A percentile compares a stretch with the other conserved stretches of the same genome.
phyloP scores from a whole-genome alignment of 805 yeast genomes.

The Candida khao-thaluensis region DNA sequence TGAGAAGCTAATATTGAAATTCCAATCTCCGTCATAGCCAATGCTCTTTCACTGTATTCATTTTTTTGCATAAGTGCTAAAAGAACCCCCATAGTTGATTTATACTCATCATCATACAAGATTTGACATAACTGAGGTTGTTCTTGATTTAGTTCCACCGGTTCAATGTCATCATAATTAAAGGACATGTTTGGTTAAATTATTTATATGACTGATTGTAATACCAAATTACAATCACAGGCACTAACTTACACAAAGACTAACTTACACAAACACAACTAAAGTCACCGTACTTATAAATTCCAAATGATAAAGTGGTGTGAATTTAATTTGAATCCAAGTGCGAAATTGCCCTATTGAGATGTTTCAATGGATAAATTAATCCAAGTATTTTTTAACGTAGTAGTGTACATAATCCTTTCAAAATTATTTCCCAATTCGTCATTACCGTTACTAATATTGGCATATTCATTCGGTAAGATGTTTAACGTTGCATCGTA shows the following conservation, averaged over 20 bases:
- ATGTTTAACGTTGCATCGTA: constrained; percentile 3
- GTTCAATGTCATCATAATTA: constrained; percentile 44
- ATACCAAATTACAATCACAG: too few relatives aligned
- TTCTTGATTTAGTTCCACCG: constrained; percentile 42
- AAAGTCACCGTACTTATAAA: too few relatives aligned
- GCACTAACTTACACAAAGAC: too few relatives aligned
- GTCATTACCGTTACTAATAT: constrained; percentile 6
- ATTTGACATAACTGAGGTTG: constrained; percentile 58
- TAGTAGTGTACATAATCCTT: constrained; percentile 3
- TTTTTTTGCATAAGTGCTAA: constrained; percentile 55
- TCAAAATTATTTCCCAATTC: constrained; percentile 4
- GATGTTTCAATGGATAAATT: constrained; percentile 4
- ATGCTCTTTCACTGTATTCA: constrained; percentile 71
- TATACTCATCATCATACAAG: constrained; percentile 71
- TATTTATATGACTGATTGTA: too few relatives aligned
- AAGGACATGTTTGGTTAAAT: constrained; percentile 8
- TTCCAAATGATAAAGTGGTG: neutral
- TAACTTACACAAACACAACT: too few relatives aligned
- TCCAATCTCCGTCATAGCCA: constrained; percentile 60
- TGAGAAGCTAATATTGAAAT: constrained; percentile 80
- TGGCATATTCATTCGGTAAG: constrained; percentile 5
- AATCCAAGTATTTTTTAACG: neutral
- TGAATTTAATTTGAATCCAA: too few relatives aligned
- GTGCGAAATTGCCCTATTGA: neutral
- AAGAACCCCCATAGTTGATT: constrained; percentile 55